Evolutionary conservation across 1,139 yeast species (phyloP), one percentile per base, ranked within the genome.

Genomic region (Saccharomyces hybrid): DNA sequence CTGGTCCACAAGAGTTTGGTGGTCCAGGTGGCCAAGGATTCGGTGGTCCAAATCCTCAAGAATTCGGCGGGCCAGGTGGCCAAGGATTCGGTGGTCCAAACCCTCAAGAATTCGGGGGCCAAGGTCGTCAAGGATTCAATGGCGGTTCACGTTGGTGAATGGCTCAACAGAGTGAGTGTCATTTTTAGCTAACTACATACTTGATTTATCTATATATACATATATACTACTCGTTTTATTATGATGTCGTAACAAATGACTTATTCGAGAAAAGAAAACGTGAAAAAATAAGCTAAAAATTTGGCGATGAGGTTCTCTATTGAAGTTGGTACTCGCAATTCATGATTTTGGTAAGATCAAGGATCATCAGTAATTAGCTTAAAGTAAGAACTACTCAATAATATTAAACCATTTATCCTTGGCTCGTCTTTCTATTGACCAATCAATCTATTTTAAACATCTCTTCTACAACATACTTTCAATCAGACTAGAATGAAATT

Each of bases 401-500:
- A 11, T 29, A 13, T 29, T 13, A 29, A 29, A n/a, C n/a, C 16
- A n/a, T 32, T 32, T n/a, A 32, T 4, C 8, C 8, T 2, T 32
- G 5, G n/a, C n/a, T 13, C 11, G 11, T 31, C 5, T 5, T 32
- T 32, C 16, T 32, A n/a, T 32, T 14, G 14, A 7, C 14, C 16
- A 14, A n/a, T 32, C 38, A 16, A 13, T 29, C 32, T 29, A 9
- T 4, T 29, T 29, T 14, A n/a, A n/a, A 16, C 14, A 5, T n/a
- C 14, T 38, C 25, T 38, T 38, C 44, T 3, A 2, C 7, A 5
- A 16, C n/a, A 20, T 38, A 32, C 4, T 34, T 14, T 9, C 23
- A 38, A 38, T 20, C 11, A 38, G 16, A 16, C 44, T 20, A 48
- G 73, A 32, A 91, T 91, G 97, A 93, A 90, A 78, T 77, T 93